Evolutionary conservation across 257 asterid species (phyloP).

Genomic region (Jaltomata sinuosa): DNA sequence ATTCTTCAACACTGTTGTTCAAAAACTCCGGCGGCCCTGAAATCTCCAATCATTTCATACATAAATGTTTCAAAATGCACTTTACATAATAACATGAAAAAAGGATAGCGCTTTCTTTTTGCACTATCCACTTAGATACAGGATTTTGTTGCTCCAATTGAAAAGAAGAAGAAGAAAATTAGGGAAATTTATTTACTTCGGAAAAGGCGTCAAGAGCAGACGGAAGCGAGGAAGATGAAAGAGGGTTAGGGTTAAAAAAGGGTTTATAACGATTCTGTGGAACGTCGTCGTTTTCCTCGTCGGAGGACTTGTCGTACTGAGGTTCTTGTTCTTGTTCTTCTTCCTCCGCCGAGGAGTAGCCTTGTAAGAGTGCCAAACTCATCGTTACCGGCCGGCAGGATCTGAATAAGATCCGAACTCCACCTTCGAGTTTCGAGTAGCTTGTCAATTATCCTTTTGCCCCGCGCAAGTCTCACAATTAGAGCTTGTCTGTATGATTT

Average conservation of each 20-base stretch:
- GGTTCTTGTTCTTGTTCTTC: conserved; percentile 23
- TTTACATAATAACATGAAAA: not conserved
- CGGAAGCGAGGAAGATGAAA: conserved; percentile 64
- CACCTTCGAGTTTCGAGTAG: too few relatives aligned
- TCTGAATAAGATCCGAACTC: too few relatives aligned
- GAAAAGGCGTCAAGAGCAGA: conserved; percentile 87
- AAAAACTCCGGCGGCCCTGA: conserved; percentile 89
- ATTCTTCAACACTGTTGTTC: conserved; percentile 50
- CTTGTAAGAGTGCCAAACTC: conserved; percentile 85
- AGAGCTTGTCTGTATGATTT: too few relatives aligned
- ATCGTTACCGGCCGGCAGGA: conserved; percentile 16
- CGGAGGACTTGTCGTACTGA: conserved; percentile 26
- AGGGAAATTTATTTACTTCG: conserved; percentile 36
- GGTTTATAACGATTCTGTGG: conserved; percentile 48
- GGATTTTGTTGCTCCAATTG: not conserved
- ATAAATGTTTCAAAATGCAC: not conserved
- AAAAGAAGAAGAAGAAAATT: not conserved
- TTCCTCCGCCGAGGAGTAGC: conserved; percentile 91
- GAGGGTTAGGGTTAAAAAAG: conserved; percentile 57
- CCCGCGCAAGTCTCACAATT: too few relatives aligned
- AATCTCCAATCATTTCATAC: conserved; percentile 34
- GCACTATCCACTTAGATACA: not conserved
- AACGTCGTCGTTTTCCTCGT: conserved; percentile 24
- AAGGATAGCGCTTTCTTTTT: not conserved
- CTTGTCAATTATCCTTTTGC: too few relatives aligned